Percentiles rank a stretch among this genome's conserved stretches.
These are phyloP conservation scores for Rutidosis leptorrhynchoides DNA, from an alignment of 129 eudicot species.

Conservation along the genomic window DNA sequence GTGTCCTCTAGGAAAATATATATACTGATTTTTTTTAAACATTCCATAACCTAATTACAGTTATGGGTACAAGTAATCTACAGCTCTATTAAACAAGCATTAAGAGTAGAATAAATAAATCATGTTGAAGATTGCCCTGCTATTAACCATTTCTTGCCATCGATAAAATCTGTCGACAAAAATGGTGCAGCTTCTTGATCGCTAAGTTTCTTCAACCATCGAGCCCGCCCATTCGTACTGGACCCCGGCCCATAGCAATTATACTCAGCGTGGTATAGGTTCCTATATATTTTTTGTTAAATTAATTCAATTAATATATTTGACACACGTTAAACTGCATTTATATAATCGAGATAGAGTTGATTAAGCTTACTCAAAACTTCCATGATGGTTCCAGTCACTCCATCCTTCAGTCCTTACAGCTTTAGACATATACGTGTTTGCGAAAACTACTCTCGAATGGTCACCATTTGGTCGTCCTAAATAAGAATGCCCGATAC, in stretches of 20 bases:
- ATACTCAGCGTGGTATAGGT: slow-evolving; percentile 69
- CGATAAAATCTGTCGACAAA: slow-evolving; percentile 47
- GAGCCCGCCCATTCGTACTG: slow-evolving; percentile 37
- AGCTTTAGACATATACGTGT: slow-evolving; percentile 62
- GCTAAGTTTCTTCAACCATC: slow-evolving; percentile 55
- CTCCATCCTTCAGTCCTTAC: slow-evolving; percentile 80
- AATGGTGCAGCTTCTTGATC: slow-evolving; percentile 57
- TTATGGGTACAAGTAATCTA: slow-evolving; percentile 16
- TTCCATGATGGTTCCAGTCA: slow-evolving; percentile 56
- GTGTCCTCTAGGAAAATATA: not conserved
- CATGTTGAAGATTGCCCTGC: slow-evolving; percentile 28
- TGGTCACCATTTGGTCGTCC: slow-evolving; percentile 69
- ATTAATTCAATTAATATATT: not conserved
- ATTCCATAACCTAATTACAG: not conserved
- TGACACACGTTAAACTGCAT: no score
- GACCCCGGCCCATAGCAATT: slow-evolving; percentile 76
- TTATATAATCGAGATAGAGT: not conserved
- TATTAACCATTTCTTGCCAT: slow-evolving; percentile 70
- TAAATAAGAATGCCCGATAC: slow-evolving; percentile 51
- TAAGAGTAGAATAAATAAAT: not conserved
- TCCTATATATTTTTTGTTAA: slow-evolving; percentile 29
- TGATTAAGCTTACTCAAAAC: slow-evolving; percentile 52
- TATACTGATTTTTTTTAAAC: no score
- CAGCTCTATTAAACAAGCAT: slow-evolving; percentile 8
- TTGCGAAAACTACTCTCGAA: slow-evolving; percentile 77